phyloP scores from a whole-genome alignment of 495 filamentous ascomycete species.

The Xylaria bambusicola region DNA sequence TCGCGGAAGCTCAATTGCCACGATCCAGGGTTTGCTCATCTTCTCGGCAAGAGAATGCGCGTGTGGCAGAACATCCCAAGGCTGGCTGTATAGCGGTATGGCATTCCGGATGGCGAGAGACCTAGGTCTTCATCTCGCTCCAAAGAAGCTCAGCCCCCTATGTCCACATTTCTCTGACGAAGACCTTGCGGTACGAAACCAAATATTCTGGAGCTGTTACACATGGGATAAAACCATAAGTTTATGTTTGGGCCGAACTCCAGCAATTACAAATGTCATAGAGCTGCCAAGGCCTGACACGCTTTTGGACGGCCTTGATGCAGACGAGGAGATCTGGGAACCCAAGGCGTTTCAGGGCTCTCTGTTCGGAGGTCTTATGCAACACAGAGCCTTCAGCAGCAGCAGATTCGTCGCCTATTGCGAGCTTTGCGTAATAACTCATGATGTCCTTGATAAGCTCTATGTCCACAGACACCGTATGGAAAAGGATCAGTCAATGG shows the following conservation, averaged over 20 bases:
- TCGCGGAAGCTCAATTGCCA: slow-evolving; percentile 38
- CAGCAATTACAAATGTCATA: slow-evolving; percentile 15
- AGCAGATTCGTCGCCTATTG: slow-evolving; percentile 4
- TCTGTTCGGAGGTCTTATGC: neutral
- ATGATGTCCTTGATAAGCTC: slow-evolving; percentile 2
- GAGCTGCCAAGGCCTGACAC: slow-evolving; percentile 3
- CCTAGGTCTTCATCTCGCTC: slow-evolving; percentile 45
- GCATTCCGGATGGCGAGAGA: slow-evolving; percentile 44
- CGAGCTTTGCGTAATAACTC: neutral
- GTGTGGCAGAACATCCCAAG: slow-evolving; percentile 38
- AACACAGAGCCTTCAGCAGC: neutral
- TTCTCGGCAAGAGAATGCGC: slow-evolving; percentile 18
- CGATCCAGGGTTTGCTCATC: slow-evolving; percentile 24
- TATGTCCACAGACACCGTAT: neutral
- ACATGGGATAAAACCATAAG: slow-evolving; percentile 35
- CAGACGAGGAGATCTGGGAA: slow-evolving; percentile 4
- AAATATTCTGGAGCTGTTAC: slow-evolving; percentile 35
- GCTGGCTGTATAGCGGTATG: slow-evolving; percentile 38
- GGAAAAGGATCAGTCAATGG: neutral
- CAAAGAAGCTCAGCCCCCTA: slow-evolving; percentile 1
- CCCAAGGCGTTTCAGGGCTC: neutral
- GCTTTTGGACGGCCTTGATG: slow-evolving; percentile 1
- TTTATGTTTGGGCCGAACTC: slow-evolving; percentile 30
- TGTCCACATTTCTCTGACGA: slow-evolving; percentile 20
- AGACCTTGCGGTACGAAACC: slow-evolving; percentile 32